Evolutionary conservation across 2,329 filamentous ascomycete genomes (phyloP).

Genomic region (Exophiala sp.): DNA sequence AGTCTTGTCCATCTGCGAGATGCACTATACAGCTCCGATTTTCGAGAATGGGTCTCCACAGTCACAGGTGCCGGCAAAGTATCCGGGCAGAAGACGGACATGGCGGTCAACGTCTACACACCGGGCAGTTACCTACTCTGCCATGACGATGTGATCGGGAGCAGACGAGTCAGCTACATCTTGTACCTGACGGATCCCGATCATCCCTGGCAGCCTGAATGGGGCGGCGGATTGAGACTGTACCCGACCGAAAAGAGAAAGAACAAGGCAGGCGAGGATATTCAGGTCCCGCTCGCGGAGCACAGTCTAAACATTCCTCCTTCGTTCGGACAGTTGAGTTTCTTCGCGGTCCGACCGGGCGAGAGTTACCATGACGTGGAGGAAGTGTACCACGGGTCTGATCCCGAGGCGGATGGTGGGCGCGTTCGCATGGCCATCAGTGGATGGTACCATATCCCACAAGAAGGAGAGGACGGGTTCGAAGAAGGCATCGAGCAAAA

Average conservation of each 20-base stretch:
- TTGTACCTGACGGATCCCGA: slow-evolving; percentile 93
- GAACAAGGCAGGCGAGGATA: slow-evolving; percentile 67
- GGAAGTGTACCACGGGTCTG: slow-evolving; percentile 76
- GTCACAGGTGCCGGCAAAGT: slow-evolving; percentile 84
- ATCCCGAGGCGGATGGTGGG: slow-evolving; percentile 58
- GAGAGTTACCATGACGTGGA: slow-evolving; percentile 99
- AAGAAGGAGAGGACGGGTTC: slow-evolving; percentile 88
- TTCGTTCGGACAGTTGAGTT: slow-evolving; percentile 94
- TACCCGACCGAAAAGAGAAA: slow-evolving; percentile 69
- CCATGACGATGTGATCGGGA: slow-evolving; percentile 99
- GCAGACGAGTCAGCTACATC: slow-evolving; percentile 91
- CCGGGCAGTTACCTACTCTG: slow-evolving; percentile 93
- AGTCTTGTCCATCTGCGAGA: slow-evolving; percentile 90
- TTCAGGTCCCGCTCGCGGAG: slow-evolving; percentile 76
- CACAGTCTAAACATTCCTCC: slow-evolving; percentile 81
- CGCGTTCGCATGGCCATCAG: slow-evolving; percentile 91
- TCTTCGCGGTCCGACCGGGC: slow-evolving; percentile 97
- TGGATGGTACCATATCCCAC: slow-evolving; percentile 98
- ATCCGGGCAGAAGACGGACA: slow-evolving; percentile 92
- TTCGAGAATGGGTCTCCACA: slow-evolving; percentile 81
- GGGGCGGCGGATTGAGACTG: slow-evolving; percentile 86
- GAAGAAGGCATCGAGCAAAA: slow-evolving; percentile 84
- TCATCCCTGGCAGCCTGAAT: slow-evolving; percentile 80
- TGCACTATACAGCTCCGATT: slow-evolving; percentile 84
- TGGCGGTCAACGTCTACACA: slow-evolving; percentile 98